phyloP scores from a whole-genome alignment of 2,329 filamentous ascomycete species.

The Stagonosporopsis cucurbitacearum region DNA sequence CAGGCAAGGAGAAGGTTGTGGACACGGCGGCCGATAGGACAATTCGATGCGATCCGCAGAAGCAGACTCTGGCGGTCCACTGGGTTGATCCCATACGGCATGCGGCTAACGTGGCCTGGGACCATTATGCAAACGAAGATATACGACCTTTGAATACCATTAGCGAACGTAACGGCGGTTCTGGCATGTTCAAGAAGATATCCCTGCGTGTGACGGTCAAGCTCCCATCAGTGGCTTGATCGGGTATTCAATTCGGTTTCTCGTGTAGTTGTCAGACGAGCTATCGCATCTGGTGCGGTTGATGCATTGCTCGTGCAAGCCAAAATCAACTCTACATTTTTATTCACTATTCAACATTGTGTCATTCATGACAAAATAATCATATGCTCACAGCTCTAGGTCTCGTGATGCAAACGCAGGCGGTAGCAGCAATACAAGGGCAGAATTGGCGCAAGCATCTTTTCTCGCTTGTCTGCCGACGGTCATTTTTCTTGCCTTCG shows the following conservation, averaged over 20 bases:
- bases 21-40: slow-evolving; percentile 1
- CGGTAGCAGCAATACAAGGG: too few relatives aligned
- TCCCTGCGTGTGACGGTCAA: slow-evolving; percentile 35
- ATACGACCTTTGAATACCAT: slow-evolving; percentile 28
- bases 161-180: slow-evolving; percentile 27
- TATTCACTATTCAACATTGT: background rate
- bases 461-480: too few relatives aligned
- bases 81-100: slow-evolving; percentile 18
- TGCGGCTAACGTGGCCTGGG: slow-evolving; percentile 43
- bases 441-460: too few relatives aligned
- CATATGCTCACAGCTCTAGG: background rate
- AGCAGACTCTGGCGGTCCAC: slow-evolving; percentile 19
- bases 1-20: slow-evolving; percentile 20
- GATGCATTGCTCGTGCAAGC: slow-evolving; percentile 6
- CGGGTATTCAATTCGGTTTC: slow-evolving; percentile 24
- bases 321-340: slow-evolving; percentile 7
- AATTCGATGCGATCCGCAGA: slow-evolving; percentile 1
- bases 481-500: too few relatives aligned
- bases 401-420: background rate
- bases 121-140: slow-evolving; percentile 30
- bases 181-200: slow-evolving; percentile 32
- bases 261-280: slow-evolving; percentile 22
- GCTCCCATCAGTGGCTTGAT: slow-evolving; percentile 24
- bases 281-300: slow-evolving; percentile 5
- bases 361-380: background rate